phyloP scores from a whole-genome alignment of 805 yeast species.

The Pichia californica region DNA sequence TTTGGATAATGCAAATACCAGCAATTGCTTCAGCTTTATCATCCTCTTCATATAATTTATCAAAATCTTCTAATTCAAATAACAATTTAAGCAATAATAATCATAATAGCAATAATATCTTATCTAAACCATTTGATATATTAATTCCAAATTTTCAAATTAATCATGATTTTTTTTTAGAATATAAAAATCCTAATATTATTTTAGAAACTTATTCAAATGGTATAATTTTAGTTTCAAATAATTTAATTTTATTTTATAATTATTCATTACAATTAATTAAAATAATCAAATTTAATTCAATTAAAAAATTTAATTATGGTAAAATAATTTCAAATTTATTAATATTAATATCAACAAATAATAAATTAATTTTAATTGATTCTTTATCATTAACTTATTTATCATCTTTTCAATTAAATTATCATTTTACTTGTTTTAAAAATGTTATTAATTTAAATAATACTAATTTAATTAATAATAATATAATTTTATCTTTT shows the following conservation, averaged over 20 bases:
- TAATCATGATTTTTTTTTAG: not conserved
- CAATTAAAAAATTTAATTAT: not conserved
- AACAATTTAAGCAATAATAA: too few relatives aligned
- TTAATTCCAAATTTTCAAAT: not conserved
- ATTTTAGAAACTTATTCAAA: slow-evolving; percentile 2
- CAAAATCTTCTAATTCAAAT: not conserved
- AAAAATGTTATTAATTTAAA: slow-evolving; percentile 3
- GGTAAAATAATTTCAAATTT: not conserved
- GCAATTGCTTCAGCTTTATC: not conserved
- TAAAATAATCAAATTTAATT: not conserved
- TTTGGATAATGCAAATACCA: not conserved
- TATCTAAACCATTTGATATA: not conserved
- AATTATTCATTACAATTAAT: not conserved
- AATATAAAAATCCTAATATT: not conserved
- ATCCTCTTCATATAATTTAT: not conserved
- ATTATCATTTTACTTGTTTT: slow-evolving; percentile 3
- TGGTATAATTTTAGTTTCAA: not conserved
- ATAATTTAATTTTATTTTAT: not conserved
- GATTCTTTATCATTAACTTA: slow-evolving; percentile 5
- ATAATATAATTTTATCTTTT: not conserved
- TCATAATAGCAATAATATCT: not conserved
- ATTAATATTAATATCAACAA: not conserved
- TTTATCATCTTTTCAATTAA: not conserved
- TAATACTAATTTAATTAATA: not conserved
- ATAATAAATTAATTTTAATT: not conserved